Base-by-base conservation (phyloP, 371 early-diverging fungal species). In the Rhizopus sp. region DNA sequence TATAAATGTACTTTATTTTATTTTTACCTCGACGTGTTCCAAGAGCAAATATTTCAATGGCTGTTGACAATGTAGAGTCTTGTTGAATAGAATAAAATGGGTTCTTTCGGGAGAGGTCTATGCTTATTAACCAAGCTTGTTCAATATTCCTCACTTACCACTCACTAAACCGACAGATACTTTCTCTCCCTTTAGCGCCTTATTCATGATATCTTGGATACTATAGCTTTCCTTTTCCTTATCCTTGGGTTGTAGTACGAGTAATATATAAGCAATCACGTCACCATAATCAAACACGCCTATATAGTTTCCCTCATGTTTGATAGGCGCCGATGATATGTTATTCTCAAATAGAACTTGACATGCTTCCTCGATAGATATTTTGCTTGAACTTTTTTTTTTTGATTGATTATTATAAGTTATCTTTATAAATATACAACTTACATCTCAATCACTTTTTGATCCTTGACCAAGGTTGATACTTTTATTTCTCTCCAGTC, bases 281-380 rank as follows among this genome's bases (percentile, higher is more conserved):
- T 93, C 93, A 37, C 85, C 84, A 68, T 88, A 87, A 57, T 93
- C 93, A 69, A 93, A 90, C 89, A 93, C 89, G 48, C 92, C 93
- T 3, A 85, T 68, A 29, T 58, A 45, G 8, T 69, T 64, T 15
- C 47, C 33, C 3, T 65, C 12, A 44, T 72, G 72, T 23, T 60
- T 47, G 56, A 72, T 72, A 0, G 94, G 94, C 0, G 91, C 92
- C 0, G 91, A 89, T 15, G 86, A 86, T 44, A 81, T 68, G 33
- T 72, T 72, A 38, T 73, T 64, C 15, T 77, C 46, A 15, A 80
- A 60, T 16, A 78, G 57, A 8, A 68, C 40, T 33, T 75, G 63
- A 17, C 78, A 79, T 5, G 79, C 81, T 55, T 73, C 69, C 62
- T 80, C 81, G 6, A 80, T 72, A 4, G 77, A 69, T 29, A 65